Conservation (phyloP, 2,329 filamentous ascomycete genomes). For the Ophiostoma triangulosporum region DNA sequence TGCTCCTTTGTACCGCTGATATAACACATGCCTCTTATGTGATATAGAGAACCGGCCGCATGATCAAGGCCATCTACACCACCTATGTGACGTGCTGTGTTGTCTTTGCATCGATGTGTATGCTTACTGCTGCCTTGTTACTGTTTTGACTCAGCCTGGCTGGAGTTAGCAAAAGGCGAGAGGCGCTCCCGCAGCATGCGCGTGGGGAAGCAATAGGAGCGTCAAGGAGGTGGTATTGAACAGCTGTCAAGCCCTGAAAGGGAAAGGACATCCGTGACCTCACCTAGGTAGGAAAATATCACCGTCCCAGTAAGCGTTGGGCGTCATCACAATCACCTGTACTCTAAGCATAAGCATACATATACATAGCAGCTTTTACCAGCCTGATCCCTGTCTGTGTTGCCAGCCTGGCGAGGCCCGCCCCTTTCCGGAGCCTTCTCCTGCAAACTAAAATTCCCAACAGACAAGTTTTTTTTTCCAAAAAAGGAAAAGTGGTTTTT, state of each 20-base stretch:
- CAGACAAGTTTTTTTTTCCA: neutral
- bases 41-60: neutral
- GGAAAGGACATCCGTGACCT: neutral
- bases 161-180: neutral
- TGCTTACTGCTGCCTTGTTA: neutral
- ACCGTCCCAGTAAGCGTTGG: neutral
- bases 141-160: neutral
- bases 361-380: too few species aligned
- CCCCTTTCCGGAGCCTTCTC: neutral
- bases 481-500: neutral
- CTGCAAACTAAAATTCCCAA: neutral
- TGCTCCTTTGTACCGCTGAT: neutral
- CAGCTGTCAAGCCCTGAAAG: neutral
- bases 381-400: neutral
- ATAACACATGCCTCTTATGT: neutral
- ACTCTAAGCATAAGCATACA: too few species aligned
- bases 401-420: neutral
- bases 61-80: neutral
- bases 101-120: neutral
- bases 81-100: neutral
- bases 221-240: conserved; percentile 1
- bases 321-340: neutral
- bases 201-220: neutral
- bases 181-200: neutral
- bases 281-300: neutral